Evolutionary conservation across 768 basidiomycete genomes (phyloP), one percentile per base, ranked within the genome.

Genomic region (Tricholoma hemisulphureum): DNA sequence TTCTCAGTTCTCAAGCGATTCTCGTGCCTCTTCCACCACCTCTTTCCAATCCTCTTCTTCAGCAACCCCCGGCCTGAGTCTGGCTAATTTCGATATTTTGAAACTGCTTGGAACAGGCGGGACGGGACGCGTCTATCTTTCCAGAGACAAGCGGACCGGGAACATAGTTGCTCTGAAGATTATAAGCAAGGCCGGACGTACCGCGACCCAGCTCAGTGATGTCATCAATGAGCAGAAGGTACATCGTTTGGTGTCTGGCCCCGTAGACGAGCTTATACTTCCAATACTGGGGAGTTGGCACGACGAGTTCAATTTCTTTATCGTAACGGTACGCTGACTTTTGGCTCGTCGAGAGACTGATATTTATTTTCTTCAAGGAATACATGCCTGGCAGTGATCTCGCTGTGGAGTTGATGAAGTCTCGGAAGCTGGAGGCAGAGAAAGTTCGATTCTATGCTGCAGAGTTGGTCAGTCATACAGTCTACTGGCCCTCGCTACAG

Each of bases 311-410:
- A 54, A 54, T 43, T 54, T 54, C 10, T 54, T 41, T 20, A 39
- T 54, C 14, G 16, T 43, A 10, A 41, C 53, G 26, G 53, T 54
- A 14, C 6, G 53, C 14, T 16, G 24, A 29, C 2, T n/a, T 49
- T 14, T 18, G n/a, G 6, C 28, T 28, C 26, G 16, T 29, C 46
- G 9, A 9, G 46, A 28, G n/a, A 16, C 43, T 18, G 46, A 29
- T 7, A 29, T 28, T 49, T 86, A 86, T 53, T 76, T n/a, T 77
- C 60, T 85, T 86, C 62, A 71, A 68, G 16, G 83, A 86, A 65
- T 81, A 83, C 32, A 79, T 86, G 52, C 83, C 83, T 0, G 85
- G 83, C 8, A 77, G 82, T 53, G 66, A 79, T 53, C 72, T 49
- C n/a, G 55, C 55, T 32, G 41, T 56, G 10, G 55, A 56, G 45